phyloP scores from a whole-genome alignment of 108 stramenopile genomes.

The Conticribra guillardii region DNA sequence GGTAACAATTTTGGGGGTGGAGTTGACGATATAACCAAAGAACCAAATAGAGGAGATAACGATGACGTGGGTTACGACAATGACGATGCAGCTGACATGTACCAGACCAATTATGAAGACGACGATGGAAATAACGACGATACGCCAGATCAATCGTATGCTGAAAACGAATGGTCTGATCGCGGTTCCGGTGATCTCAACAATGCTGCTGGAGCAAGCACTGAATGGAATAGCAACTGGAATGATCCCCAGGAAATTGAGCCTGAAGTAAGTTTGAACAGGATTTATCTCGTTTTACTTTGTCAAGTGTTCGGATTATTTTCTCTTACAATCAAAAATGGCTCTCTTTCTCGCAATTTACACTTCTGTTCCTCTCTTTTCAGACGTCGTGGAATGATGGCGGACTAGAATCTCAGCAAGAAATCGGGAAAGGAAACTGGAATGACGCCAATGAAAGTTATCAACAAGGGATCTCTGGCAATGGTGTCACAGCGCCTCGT shows the following conservation, averaged over 20 bases:
- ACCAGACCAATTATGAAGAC: background rate
- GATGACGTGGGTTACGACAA: no score
- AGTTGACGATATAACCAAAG: no score
- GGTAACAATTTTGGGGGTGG: no score
- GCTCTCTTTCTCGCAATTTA: background rate
- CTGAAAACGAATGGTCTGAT: background rate
- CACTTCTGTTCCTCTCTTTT: background rate
- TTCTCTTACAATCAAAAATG: background rate
- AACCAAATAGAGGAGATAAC: background rate
- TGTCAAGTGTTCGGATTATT: background rate
- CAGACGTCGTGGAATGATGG: conserved; percentile 11
- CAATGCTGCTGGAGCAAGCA: background rate
- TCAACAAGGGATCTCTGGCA: background rate
- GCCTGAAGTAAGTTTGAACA: background rate
- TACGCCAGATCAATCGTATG: background rate
- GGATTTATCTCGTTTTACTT: background rate
- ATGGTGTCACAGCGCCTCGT: background rate
- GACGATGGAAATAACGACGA: background rate
- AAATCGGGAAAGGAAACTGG: background rate
- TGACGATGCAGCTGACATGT: background rate
- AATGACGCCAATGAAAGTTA: background rate
- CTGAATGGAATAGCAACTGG: conserved; percentile 1
- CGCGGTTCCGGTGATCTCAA: background rate
- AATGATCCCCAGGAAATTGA: background rate
- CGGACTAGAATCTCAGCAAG: conserved; percentile 1